Evolutionary conservation across 1,284 basidiomycete species (phyloP).

Genomic region (Golubevia sp.): DNA sequence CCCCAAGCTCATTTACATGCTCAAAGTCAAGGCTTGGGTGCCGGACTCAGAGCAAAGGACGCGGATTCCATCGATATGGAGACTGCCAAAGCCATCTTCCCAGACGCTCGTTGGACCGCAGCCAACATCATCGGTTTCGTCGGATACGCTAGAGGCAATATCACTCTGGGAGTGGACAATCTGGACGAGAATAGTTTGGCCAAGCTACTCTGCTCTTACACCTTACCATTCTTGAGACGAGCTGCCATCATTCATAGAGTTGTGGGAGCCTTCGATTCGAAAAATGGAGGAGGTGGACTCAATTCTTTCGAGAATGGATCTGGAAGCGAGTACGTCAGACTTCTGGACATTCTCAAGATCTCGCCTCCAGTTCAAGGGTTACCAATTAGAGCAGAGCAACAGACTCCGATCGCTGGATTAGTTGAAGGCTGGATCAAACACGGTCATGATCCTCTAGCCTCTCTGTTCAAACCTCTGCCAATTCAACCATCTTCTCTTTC

Average conservation of each 20-base stretch:
- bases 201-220: constrained; percentile 84
- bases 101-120: constrained; percentile 54
- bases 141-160: constrained; percentile 57
- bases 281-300: neutral
- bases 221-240: constrained; percentile 88
- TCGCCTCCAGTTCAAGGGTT: constrained; percentile 41
- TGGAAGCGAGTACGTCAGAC: constrained; percentile 39
- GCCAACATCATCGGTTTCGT: constrained; percentile 55
- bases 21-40: neutral
- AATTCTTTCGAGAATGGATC: too few relatives aligned
- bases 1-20: constrained; percentile 19
- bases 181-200: constrained; percentile 67
- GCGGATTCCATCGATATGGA: constrained; percentile 26
- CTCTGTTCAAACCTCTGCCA: constrained; percentile 56
- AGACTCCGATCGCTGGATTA: constrained; percentile 47
- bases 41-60: constrained; percentile 19
- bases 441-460: constrained; percentile 47
- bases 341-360: constrained; percentile 38
- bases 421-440: constrained; percentile 61
- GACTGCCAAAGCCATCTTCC: constrained; percentile 40
- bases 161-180: constrained; percentile 57
- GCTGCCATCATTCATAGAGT: constrained; percentile 76
- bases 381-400: constrained; percentile 42
- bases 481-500: constrained; percentile 28
- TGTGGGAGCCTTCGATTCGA: constrained; percentile 36